Evolutionary conservation across 129 eudicot genomes (phyloP).

Genomic region (Oenanthe sinensis): DNA sequence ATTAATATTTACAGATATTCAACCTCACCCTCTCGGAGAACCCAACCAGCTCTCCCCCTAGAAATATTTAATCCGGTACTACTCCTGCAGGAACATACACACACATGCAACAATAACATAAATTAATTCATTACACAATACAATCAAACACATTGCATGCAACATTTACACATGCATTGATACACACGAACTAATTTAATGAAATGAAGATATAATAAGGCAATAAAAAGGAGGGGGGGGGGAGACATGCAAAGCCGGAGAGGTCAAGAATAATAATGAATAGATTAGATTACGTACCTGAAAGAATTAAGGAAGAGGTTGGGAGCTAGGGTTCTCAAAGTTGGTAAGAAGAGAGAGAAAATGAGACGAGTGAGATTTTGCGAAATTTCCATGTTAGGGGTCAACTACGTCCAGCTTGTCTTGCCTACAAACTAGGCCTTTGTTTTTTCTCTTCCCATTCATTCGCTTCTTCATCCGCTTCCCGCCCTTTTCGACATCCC

Average conservation of each 20-base stretch:
- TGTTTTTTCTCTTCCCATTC: neutral
- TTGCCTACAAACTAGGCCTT: slow-evolving; percentile 3
- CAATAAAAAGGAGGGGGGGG: neutral
- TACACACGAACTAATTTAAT: neutral
- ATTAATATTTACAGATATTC: neutral
- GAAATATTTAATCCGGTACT: neutral
- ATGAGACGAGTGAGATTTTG: neutral
- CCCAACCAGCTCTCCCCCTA: slow-evolving; percentile 14
- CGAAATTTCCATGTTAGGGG: neutral
- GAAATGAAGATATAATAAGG: too few species aligned
- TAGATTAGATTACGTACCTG: slow-evolving; percentile 1
- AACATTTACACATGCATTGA: neutral
- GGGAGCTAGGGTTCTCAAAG: slow-evolving; percentile 2
- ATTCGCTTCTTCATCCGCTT: slow-evolving; percentile 5
- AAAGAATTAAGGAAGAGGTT: slow-evolving; percentile 6
- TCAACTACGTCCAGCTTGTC: neutral
- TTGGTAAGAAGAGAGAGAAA: slow-evolving; percentile 14
- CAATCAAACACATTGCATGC: neutral
- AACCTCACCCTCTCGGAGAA: slow-evolving; percentile 6
- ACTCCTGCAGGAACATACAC: neutral
- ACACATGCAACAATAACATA: neutral
- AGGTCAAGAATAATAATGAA: neutral
- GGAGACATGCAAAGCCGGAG: too few species aligned
- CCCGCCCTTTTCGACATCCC: slow-evolving; percentile 4
- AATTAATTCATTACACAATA: neutral